A percentile compares a stretch with the other conserved stretches of the same genome.
Evolutionary conservation across 2,329 filamentous ascomycete genomes (phyloP).

Genomic region (Ophiostoma ips): DNA sequence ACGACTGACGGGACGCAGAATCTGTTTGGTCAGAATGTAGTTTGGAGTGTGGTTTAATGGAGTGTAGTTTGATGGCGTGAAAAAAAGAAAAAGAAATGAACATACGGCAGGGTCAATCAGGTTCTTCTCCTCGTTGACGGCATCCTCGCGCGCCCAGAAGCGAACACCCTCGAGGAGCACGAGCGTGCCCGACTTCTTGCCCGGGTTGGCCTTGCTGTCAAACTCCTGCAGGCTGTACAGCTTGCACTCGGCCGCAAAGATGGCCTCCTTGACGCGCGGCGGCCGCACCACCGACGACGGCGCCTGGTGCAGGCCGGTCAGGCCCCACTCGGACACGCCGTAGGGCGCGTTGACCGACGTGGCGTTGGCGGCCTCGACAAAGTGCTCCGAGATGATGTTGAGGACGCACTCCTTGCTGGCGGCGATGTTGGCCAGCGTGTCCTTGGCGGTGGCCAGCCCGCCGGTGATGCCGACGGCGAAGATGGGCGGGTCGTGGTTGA

Average conservation of each 20-base stretch:
- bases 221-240: slow-evolving; percentile 65
- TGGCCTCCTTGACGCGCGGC: slow-evolving; percentile 64
- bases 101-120: slow-evolving; percentile 56
- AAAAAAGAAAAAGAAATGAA: slow-evolving; percentile 12
- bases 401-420: slow-evolving; percentile 65
- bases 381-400: slow-evolving; percentile 78
- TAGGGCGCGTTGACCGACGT: slow-evolving; percentile 64
- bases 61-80: not conserved
- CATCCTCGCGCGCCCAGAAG: slow-evolving; percentile 86
- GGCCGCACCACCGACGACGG: slow-evolving; percentile 43
- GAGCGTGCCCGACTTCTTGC: slow-evolving; percentile 61
- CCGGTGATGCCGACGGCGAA: slow-evolving; percentile 49
- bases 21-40: slow-evolving; percentile 22
- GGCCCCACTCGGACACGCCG: slow-evolving; percentile 64
- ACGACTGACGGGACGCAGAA: slow-evolving; percentile 62
- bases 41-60: too few relatives aligned
- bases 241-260: slow-evolving; percentile 72
- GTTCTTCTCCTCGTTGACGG: slow-evolving; percentile 62
- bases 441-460: slow-evolving; percentile 47
- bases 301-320: slow-evolving; percentile 58
- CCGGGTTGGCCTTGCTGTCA: slow-evolving; percentile 54
- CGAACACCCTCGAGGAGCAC: slow-evolving; percentile 69
- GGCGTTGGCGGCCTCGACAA: slow-evolving; percentile 78
- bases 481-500: slow-evolving; percentile 75
- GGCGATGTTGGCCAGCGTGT: slow-evolving; percentile 60